Percentiles rank a stretch among this genome's conserved stretches.
Evolutionary conservation across 768 basidiomycete genomes (phyloP).

Genomic region (Imleria badia): DNA sequence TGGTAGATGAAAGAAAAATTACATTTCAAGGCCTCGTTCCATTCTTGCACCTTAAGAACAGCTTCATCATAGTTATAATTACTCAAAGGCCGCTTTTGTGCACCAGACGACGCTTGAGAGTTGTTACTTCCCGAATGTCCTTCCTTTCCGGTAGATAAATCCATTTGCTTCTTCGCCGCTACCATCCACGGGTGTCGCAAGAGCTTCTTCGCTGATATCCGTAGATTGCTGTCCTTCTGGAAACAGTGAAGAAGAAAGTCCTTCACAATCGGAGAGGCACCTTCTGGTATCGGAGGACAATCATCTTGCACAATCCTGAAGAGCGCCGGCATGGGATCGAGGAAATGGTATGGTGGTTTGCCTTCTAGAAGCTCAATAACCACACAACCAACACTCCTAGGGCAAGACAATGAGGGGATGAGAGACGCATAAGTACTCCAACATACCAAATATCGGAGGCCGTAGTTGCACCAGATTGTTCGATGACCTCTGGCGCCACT

Average conservation of each 20-base stretch:
- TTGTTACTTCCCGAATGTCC: constrained; percentile 30
- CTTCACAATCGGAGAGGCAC: constrained; percentile 91
- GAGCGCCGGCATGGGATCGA: constrained; percentile 97
- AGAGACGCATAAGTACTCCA: not conserved
- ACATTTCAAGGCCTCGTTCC: constrained; percentile 98
- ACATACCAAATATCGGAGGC: constrained; percentile 93
- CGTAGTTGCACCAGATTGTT: constrained; percentile 95
- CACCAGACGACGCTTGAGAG: constrained; percentile 35
- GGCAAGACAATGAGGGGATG: constrained; percentile 1
- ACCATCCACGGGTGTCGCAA: constrained; percentile 96
- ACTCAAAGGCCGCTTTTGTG: constrained; percentile 51
- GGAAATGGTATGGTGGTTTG: constrained; percentile 92
- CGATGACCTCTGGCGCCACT: constrained; percentile 99
- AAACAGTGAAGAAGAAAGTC: constrained; percentile 98
- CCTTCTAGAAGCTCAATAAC: constrained; percentile 90
- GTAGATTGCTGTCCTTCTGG: constrained; percentile 95
- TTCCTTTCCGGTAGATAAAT: constrained; percentile 32
- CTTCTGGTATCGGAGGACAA: constrained; percentile 93
- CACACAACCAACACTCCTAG: constrained; percentile 89
- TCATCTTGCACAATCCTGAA: constrained; percentile 99
- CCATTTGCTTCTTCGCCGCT: constrained; percentile 74
- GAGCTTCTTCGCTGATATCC: constrained; percentile 92
- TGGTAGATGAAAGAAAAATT: constrained; percentile 19
- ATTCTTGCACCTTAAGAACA: constrained; percentile 93
- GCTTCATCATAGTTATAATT: constrained; percentile 94